These are phyloP conservation scores for Scytalidium sp. DNA, from an alignment of 2,329 filamentous ascomycete genomes.

Conservation along the genomic window DNA sequence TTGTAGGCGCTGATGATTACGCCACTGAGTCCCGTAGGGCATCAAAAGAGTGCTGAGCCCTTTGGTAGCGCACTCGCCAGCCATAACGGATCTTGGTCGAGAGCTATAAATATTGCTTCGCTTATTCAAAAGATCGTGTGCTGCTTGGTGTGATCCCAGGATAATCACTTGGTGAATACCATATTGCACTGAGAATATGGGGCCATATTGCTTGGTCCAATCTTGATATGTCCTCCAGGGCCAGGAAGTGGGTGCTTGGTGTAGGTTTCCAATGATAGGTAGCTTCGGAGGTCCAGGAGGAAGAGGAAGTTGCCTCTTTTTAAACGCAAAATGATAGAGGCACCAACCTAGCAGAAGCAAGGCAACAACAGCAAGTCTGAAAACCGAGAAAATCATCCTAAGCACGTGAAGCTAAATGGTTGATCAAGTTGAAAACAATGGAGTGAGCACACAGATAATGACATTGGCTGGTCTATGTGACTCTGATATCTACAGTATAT, in stretches of 20 bases:
- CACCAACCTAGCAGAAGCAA: too few relatives aligned
- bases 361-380: too few relatives aligned
- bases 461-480: too few relatives aligned
- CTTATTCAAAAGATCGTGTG: constrained; percentile 23
- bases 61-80: constrained; percentile 36
- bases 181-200: constrained; percentile 28
- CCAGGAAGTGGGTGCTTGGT: constrained; percentile 10
- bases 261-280: constrained; percentile 15
- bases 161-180: constrained; percentile 10
- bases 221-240: constrained; percentile 21
- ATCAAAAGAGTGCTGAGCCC: too few relatives aligned
- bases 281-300: constrained; percentile 14
- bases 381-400: too few relatives aligned
- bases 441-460: too few relatives aligned
- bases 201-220: constrained; percentile 41
- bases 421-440: too few relatives aligned
- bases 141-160: constrained; percentile 4
- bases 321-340: too few relatives aligned
- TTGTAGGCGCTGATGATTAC: constrained; percentile 24
- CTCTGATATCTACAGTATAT: too few relatives aligned
- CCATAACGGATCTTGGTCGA: constrained; percentile 9
- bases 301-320: too few relatives aligned
- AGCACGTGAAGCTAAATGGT: too few relatives aligned
- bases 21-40: constrained; percentile 26
- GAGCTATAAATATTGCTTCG: constrained; percentile 20